phyloP scores from a whole-genome alignment of 192 early-diverging fungal species.

The Cetraspora pellucida region DNA sequence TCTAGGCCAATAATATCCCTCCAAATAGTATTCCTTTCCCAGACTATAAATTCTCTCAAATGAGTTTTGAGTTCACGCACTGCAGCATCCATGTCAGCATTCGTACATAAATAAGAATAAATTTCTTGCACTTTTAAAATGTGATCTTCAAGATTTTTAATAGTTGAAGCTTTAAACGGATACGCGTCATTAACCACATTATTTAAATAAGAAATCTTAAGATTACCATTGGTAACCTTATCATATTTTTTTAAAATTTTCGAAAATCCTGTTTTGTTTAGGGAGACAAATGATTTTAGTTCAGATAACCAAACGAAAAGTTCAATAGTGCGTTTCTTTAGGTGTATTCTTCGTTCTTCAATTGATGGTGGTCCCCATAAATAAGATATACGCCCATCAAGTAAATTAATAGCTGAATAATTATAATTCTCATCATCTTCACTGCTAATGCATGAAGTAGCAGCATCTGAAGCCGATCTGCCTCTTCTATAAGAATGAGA shows the following conservation, averaged over 20 bases:
- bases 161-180: constrained; percentile 70
- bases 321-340: constrained; percentile 60
- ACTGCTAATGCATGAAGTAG: constrained; percentile 6
- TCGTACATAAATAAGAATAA: constrained; percentile 68
- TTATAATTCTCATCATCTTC: constrained; percentile 26
- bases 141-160: constrained; percentile 59
- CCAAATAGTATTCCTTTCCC: constrained; percentile 98
- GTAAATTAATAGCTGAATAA: neutral
- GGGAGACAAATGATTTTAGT: constrained; percentile 82
- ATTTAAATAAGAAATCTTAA: constrained; percentile 74
- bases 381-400: constrained; percentile 37
- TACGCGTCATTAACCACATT: constrained; percentile 64
- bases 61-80: constrained; percentile 74
- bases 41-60: constrained; percentile 88
- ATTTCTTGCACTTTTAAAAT: constrained; percentile 62
- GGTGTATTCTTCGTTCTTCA: constrained; percentile 43
- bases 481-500: neutral
- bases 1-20: constrained; percentile 94
- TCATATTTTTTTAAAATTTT: constrained; percentile 99
- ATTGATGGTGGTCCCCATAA: constrained; percentile 43
- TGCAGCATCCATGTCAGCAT: constrained; percentile 65
- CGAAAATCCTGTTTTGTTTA: constrained; percentile 90
- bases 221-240: constrained; percentile 80
- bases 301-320: constrained; percentile 85
- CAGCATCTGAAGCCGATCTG: neutral